Conservation (phyloP, 1,139 yeast genomes). For the Scheffersomyces quercinus region DNA sequence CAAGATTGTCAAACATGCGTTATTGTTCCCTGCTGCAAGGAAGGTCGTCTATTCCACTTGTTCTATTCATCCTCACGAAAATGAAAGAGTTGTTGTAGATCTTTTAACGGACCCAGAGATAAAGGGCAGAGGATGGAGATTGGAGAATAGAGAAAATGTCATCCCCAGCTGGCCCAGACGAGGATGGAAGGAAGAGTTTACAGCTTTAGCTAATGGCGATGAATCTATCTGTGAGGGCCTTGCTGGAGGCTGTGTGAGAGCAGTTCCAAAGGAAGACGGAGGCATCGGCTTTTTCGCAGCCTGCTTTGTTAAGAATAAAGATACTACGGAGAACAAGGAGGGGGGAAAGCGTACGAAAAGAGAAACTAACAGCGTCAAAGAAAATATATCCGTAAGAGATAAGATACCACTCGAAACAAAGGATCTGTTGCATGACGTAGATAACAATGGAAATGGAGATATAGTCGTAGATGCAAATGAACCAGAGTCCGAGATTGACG, state of each 20-base stretch:
- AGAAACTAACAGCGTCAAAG: background rate
- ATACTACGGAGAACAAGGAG: background rate
- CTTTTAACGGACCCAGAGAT: slow-evolving; percentile 65
- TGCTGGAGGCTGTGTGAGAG: slow-evolving; percentile 87
- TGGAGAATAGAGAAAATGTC: slow-evolving; percentile 63
- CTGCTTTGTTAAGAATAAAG: slow-evolving; percentile 51
- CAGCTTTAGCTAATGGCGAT: slow-evolving; percentile 44
- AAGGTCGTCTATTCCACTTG: slow-evolving; percentile 95
- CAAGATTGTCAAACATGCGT: slow-evolving; percentile 84
- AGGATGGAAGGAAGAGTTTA: slow-evolving; percentile 71
- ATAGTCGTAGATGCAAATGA: too few relatives aligned
- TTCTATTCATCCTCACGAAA: slow-evolving; percentile 90
- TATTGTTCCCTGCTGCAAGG: slow-evolving; percentile 72
- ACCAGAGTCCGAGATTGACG: too few relatives aligned
- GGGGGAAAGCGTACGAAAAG: background rate
- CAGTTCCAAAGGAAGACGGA: slow-evolving; percentile 84
- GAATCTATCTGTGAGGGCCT: slow-evolving; percentile 46
- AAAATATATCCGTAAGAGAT: too few relatives aligned
- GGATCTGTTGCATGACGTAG: too few relatives aligned
- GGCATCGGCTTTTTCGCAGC: slow-evolving; percentile 98
- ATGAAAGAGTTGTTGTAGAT: slow-evolving; percentile 85
- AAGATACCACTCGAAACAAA: too few relatives aligned
- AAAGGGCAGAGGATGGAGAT: slow-evolving; percentile 68
- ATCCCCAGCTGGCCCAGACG: slow-evolving; percentile 85
- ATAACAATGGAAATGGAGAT: too few relatives aligned